phyloP scores from a whole-genome alignment of 352 stramenopile genomes.

The Phytophthora kernoviae region DNA sequence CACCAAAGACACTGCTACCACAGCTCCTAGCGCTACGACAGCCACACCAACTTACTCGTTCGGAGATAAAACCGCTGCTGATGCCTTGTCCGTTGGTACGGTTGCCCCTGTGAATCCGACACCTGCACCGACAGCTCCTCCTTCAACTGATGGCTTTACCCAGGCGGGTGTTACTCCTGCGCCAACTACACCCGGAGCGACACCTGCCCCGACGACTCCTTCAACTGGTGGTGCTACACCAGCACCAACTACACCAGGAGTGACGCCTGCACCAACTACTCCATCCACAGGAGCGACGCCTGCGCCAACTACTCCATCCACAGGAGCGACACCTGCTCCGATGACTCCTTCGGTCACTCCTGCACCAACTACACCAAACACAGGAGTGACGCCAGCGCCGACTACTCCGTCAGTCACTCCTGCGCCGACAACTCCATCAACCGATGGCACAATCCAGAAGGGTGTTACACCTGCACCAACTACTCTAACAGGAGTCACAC shows the following conservation, averaged over 20 bases:
- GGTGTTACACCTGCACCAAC: slow-evolving; percentile 1
- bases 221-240: neutral
- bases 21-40: slow-evolving; percentile 1
- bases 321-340: neutral
- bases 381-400: neutral
- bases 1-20: neutral
- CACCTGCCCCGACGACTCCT: neutral
- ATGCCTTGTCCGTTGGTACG: slow-evolving; percentile 19
- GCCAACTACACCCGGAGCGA: slow-evolving; percentile 2
- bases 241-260: neutral
- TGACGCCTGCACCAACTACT: neutral
- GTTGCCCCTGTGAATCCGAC: slow-evolving; percentile 13
- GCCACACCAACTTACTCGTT: slow-evolving; percentile 22
- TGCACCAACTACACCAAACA: too few species aligned
- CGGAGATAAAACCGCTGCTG: slow-evolving; percentile 12
- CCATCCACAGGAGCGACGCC: neutral
- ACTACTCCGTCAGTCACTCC: neutral
- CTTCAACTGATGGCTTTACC: neutral
- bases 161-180: neutral
- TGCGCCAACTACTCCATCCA: too few species aligned
- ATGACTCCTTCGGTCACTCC: neutral
- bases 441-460: neutral
- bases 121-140: neutral
- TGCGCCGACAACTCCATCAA: slow-evolving; percentile 3
- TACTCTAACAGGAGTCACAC: neutral